Percentiles rank a stretch among this genome's conserved stretches.
These are phyloP conservation scores for Coffea eugenioides DNA, from an alignment of 257 asterid species.

Conservation along the genomic window DNA sequence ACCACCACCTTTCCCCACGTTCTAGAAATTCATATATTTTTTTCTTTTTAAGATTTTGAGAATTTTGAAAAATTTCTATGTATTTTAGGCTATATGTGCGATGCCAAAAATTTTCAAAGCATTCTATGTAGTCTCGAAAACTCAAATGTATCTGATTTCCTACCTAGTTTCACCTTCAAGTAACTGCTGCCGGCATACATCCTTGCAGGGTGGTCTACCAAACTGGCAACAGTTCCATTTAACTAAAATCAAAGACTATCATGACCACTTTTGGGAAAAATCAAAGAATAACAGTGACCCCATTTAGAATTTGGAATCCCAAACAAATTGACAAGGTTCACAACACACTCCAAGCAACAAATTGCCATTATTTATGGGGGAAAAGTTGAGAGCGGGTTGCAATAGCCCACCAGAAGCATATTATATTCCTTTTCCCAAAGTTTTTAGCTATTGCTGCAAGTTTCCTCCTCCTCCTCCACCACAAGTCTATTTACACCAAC, in stretches of 20 bases:
- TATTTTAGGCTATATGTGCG: too few relatives aligned
- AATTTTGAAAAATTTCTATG: too few relatives aligned
- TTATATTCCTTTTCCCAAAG: conserved; percentile 7
- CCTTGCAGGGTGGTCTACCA: not conserved
- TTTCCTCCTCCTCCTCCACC: not conserved
- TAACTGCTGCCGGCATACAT: not conserved
- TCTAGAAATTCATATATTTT: too few relatives aligned
- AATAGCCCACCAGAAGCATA: conserved; percentile 9
- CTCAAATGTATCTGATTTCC: too few relatives aligned
- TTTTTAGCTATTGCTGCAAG: not conserved
- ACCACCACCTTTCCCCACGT: too few relatives aligned
- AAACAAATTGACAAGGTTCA: not conserved
- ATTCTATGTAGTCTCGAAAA: too few relatives aligned
- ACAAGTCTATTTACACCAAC: not conserved
- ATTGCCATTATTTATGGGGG: not conserved
- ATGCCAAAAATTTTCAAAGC: too few relatives aligned
- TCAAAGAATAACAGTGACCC: not conserved
- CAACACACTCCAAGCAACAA: not conserved
- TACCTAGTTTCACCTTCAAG: not conserved
- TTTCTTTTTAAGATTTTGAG: too few relatives aligned
- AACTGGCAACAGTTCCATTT: not conserved
- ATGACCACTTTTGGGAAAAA: not conserved
- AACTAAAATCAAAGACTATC: not conserved
- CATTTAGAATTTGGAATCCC: not conserved
- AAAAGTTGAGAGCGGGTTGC: not conserved